Evolutionary conservation across 1,139 yeast species (phyloP), one percentile per base, ranked within the genome.

Genomic region (Geotrichum aggregatum): DNA sequence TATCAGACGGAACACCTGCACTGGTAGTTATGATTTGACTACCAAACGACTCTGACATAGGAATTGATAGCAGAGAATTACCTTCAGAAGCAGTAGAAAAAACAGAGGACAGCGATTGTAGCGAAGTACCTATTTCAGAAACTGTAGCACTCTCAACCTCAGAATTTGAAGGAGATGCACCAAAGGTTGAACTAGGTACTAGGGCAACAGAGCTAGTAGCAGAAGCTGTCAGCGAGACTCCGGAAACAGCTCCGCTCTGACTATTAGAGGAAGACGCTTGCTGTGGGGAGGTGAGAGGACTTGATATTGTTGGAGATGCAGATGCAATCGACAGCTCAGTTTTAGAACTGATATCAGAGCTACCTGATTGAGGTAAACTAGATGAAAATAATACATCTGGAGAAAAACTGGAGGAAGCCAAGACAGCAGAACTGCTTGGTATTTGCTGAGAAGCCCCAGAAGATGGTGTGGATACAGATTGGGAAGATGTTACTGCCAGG

Each of bases 241-340:
- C 14, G 21, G 44, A 13, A 41, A 41, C 14, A 5, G 22, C 5
- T 6, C 18, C 44, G 8, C 30, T 19, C 19, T 13, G 16, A 41
- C 21, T 24, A 24, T 24, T 24, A 24, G 28, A 33, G 18, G 36
- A 33, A 13, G 18, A 39, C 22, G 13, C 28, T 18, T 19, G 26
- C 21, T 11, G 28, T 18, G 44, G 22, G 13, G 53, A 42, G 18
- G 56, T 49, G 8, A 58, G 66, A 5, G 66, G 64, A 16, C 69
- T 65, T 11, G 69, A 65, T 7, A 69, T 64, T 8, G 59, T 61
- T 43, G 58, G 47, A 1, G 38, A 22, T 33, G 45, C 19, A 22
- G 31, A 3, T 14, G 42, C 35, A n/a, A 33, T 10, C 35, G 44
- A 54, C 47, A 31, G 35, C 24, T 44, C 44, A 5, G 55, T 36